phyloP scores from a whole-genome alignment of 768 basidiomycete species.

The Suillus fuscotomentosus region DNA sequence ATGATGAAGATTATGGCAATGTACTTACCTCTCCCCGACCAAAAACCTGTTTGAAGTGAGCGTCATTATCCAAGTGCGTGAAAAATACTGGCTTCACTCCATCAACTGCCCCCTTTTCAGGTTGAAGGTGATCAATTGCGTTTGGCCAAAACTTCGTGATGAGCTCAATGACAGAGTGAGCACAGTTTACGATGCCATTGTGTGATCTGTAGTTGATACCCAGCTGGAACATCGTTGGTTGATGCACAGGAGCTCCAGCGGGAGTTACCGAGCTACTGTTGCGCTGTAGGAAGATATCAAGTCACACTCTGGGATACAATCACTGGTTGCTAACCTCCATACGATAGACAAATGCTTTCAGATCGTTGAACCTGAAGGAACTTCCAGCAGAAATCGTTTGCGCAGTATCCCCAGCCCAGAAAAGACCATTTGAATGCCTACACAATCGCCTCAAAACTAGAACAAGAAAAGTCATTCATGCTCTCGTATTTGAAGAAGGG shows the following conservation, averaged over 20 bases:
- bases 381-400: conserved; percentile 76
- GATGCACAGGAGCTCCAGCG: conserved; percentile 13
- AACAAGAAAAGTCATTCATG: background rate
- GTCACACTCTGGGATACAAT: background rate
- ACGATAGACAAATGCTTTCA: conserved; percentile 65
- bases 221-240: conserved; percentile 52
- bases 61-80: conserved; percentile 41
- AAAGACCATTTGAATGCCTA: conserved; percentile 62
- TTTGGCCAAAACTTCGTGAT: conserved; percentile 62
- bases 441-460: conserved; percentile 65
- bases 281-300: conserved; percentile 13
- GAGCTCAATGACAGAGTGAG: conserved; percentile 61
- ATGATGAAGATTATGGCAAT: background rate
- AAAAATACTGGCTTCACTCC: conserved; percentile 61
- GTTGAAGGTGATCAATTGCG: conserved; percentile 56
- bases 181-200: conserved; percentile 69
- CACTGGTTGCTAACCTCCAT: conserved; percentile 45
- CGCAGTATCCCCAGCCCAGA: conserved; percentile 82
- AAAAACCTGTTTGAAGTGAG: conserved; percentile 54
- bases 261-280: conserved; percentile 12
- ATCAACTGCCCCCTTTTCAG: conserved; percentile 53
- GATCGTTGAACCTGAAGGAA: conserved; percentile 67
- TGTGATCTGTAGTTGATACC: conserved; percentile 69
- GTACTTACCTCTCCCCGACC: conserved; percentile 43
- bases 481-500: background rate